phyloP scores from a whole-genome alignment of 441 rosid genomes.

The Syzygium syzygioides region DNA sequence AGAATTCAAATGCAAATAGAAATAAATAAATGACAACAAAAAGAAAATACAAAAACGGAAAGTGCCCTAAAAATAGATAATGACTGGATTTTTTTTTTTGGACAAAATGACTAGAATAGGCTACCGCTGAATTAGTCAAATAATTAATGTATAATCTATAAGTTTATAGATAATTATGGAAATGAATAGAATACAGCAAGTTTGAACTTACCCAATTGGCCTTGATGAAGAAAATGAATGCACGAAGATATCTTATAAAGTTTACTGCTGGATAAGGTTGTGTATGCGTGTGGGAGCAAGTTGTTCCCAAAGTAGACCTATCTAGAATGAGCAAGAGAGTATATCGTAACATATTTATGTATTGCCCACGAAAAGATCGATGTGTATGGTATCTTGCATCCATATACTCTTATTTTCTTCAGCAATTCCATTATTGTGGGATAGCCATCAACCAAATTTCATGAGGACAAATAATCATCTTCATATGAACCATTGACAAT shows the following conservation, averaged over 20 bases:
- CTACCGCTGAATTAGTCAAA: neutral
- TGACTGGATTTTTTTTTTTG: neutral
- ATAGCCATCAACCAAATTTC: neutral
- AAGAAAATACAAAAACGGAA: neutral
- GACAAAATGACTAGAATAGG: no score
- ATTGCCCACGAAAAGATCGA: neutral
- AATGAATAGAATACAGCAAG: neutral
- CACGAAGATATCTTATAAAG: neutral
- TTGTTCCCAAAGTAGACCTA: neutral
- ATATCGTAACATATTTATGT: neutral
- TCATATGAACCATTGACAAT: neutral
- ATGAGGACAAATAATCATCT: neutral
- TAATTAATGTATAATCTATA: neutral
- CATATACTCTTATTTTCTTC: neutral
- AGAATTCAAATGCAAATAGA: neutral
- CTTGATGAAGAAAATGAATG: neutral
- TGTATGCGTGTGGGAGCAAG: neutral
- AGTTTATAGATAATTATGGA: neutral
- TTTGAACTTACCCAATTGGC: neutral
- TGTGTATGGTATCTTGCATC: neutral
- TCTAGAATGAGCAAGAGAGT: neutral
- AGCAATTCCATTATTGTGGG: neutral
- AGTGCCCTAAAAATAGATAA: neutral
- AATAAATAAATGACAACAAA: neutral
- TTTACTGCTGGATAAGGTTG: neutral